Conservation (phyloP, 2,329 filamentous ascomycete species). For the Ceratocystis papillata region DNA sequence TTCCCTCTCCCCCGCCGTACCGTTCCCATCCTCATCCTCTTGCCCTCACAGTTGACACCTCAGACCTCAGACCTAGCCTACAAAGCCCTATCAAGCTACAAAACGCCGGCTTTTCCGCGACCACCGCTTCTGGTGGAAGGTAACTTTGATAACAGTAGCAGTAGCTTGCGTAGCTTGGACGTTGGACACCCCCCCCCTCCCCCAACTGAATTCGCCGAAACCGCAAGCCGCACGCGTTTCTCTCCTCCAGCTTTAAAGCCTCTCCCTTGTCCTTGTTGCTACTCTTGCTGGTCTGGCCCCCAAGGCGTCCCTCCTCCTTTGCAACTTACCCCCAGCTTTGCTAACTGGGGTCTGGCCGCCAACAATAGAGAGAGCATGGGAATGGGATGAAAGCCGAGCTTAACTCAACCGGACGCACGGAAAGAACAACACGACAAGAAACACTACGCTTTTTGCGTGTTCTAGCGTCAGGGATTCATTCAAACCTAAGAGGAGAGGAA, state of each 20-base stretch:
- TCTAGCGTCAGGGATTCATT: neutral
- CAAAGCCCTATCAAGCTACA: too few relatives aligned
- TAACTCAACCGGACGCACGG: constrained; percentile 16
- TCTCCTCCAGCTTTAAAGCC: neutral
- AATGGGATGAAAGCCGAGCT: constrained; percentile 17
- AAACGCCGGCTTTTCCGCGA: neutral
- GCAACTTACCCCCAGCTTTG: neutral
- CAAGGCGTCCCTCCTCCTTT: neutral
- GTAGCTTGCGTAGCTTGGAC: too few relatives aligned
- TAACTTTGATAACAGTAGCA: too few relatives aligned
- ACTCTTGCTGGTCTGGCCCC: too few relatives aligned
- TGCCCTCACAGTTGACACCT: neutral
- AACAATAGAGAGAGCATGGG: constrained; percentile 9
- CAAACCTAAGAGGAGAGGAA: neutral
- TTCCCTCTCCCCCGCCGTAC: neutral
- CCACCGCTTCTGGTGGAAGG: neutral
- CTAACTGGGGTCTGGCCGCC: neutral
- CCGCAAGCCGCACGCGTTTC: neutral
- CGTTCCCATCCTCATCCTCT: neutral
- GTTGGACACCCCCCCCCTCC: neutral
- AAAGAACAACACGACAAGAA: neutral
- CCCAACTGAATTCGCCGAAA: neutral
- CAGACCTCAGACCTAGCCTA: too few relatives aligned
- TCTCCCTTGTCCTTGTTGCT: neutral
- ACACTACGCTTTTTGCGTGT: neutral